Base-by-base conservation (phyloP, 805 yeast species). In the Starmerella vitae region DNA sequence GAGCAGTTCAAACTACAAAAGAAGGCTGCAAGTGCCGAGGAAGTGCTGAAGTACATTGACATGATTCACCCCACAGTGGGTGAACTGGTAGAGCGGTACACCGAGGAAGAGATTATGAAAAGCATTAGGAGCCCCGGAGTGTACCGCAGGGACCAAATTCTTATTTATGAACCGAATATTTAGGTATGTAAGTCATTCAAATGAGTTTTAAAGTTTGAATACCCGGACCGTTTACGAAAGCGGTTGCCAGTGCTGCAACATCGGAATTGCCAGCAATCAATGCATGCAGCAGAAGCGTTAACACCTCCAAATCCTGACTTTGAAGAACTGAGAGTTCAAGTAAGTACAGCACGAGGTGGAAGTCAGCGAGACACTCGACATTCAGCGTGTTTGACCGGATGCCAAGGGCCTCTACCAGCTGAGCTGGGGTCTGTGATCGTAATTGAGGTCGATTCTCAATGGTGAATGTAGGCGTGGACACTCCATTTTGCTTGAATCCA, bases 381-480 rank as follows among this genome's bases (percentile, higher is more conserved):
- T 45, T 43, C 21, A 47, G 37, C 8, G 10, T 33, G 7, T 49
- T 50, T 8, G 34, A 40, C 2, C 37, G 30, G 34, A 60, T 60
- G 41, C 61, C 63, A 30, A 85, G 60, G 38, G 72, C 74, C 12
- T 56, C 62, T 42, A 67, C 68, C 32, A 83, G 59, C 35, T 70
- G 70, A 5, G 57, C 51, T 46, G 79, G 65, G 45, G 79, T 82
- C 53, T 83, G 94, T 2, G 76, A 64, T 17, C 72, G 74, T 2
- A 94, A 93, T 52, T 81, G 56, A 32, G 74, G 75, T 39, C 97
- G 66, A 55, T 86, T 79, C 49, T 82, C 93, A 56, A 86, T 72
- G 2, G 91, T 76, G 62, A 83, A 86, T 19, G 34, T 17, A 4
- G 47, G 54, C 5, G 26, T 1, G 5, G 41, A 33, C 5, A n/a